phyloP scores from a whole-genome alignment of 2,329 filamentous ascomycete genomes.

The Aspergillus fischeri region DNA sequence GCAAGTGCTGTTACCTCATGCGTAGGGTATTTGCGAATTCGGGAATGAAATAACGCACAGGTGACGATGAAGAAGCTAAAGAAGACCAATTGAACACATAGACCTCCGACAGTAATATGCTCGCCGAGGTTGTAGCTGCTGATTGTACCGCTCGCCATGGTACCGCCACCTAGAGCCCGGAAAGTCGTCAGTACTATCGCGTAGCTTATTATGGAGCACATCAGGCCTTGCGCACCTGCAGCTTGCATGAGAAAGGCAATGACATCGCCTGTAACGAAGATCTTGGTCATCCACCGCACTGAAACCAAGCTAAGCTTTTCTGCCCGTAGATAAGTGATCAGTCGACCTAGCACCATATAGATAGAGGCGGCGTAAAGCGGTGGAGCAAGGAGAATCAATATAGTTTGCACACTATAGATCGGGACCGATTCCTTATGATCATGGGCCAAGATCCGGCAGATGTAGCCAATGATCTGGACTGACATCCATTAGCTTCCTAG shows the following conservation, averaged over 20 bases:
- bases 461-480: slow-evolving; percentile 45
- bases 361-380: slow-evolving; percentile 39
- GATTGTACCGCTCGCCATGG: slow-evolving; percentile 11
- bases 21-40: slow-evolving; percentile 35
- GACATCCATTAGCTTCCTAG: not conserved
- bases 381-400: slow-evolving; percentile 36
- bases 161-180: slow-evolving; percentile 11
- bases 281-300: slow-evolving; percentile 33
- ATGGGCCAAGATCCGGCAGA: slow-evolving; percentile 23
- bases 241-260: slow-evolving; percentile 31
- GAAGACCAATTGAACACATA: slow-evolving; percentile 55
- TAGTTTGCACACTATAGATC: slow-evolving; percentile 31
- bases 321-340: slow-evolving; percentile 28
- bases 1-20: not conserved
- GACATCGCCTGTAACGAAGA: slow-evolving; percentile 33
- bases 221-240: slow-evolving; percentile 14
- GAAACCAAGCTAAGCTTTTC: slow-evolving; percentile 29
- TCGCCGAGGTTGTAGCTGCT: slow-evolving; percentile 11
- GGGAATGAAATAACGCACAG: slow-evolving; percentile 47
- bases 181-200: not conserved
- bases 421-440: slow-evolving; percentile 19
- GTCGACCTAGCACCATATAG: slow-evolving; percentile 38
- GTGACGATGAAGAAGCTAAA: slow-evolving; percentile 54
- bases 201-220: not conserved
- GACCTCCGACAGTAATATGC: slow-evolving; percentile 51